phyloP scores from a whole-genome alignment of 805 yeast species.

The Saturnispora sekii region DNA sequence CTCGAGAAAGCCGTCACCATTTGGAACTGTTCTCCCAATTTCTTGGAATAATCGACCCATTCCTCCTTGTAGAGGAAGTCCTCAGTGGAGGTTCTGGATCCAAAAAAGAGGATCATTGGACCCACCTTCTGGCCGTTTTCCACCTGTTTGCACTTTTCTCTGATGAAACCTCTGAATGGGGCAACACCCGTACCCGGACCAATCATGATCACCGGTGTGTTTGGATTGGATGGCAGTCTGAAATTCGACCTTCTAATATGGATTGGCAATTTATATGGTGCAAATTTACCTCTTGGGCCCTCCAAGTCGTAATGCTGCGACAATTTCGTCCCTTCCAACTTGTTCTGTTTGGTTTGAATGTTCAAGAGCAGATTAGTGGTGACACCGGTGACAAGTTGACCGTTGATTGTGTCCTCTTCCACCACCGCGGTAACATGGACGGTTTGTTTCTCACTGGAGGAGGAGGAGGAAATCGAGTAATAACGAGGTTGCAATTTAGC shows the following conservation, averaged over 20 bases:
- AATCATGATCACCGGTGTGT: conserved; percentile 73
- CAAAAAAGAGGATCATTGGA: conserved; percentile 77
- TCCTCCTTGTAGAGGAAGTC: conserved; percentile 85
- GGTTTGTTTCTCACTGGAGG: conserved; percentile 50
- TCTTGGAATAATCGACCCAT: conserved; percentile 76
- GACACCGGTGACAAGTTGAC: conserved; percentile 81
- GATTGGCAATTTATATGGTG: conserved; percentile 50
- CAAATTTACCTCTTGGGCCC: conserved; percentile 70
- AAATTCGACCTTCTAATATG: conserved; percentile 85
- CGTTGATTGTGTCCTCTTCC: conserved; percentile 41
- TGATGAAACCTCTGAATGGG: conserved; percentile 81
- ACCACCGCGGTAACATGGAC: conserved; percentile 84
- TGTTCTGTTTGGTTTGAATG: conserved; percentile 43
- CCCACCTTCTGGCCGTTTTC: conserved; percentile 50
- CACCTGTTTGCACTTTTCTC: conserved; percentile 65
- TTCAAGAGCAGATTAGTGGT: conserved; percentile 50
- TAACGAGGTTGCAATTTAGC: conserved; percentile 80
- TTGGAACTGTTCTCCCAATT: conserved; percentile 51
- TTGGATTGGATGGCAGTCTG: conserved; percentile 70
- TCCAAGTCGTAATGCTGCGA: conserved; percentile 54
- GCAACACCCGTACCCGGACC: conserved; percentile 98
- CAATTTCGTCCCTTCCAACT: conserved; percentile 30
- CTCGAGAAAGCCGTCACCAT: conserved; percentile 69
- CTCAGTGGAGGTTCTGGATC: conserved; percentile 70
- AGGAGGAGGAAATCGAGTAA: conserved; percentile 87